phyloP scores from a whole-genome alignment of 192 early-diverging fungal species.

The Irineochytrium annulatum region DNA sequence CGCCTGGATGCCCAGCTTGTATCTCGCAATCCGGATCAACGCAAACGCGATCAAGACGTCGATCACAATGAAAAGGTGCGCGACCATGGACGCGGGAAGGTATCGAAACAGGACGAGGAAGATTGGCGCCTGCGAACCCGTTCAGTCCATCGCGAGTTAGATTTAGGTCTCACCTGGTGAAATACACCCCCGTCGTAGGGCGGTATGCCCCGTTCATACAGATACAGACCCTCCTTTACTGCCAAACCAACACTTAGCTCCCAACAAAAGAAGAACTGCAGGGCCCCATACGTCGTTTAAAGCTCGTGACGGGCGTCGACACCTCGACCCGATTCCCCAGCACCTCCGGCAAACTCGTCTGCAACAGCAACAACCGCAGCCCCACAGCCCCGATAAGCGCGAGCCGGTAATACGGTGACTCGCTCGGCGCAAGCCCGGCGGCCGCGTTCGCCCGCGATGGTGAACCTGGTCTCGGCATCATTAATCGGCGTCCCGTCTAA shows the following conservation, averaged over 20 bases:
- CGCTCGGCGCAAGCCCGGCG: too few relatives aligned
- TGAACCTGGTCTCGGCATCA: too few relatives aligned
- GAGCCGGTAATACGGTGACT: too few relatives aligned
- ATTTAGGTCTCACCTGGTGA: conserved; percentile 63
- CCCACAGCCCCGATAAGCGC: conserved; percentile 16
- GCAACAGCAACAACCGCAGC: conserved; percentile 26
- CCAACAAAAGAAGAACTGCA: background rate
- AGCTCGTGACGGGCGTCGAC: conserved; percentile 83
- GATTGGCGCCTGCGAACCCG: conserved; percentile 54
- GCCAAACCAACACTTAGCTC: conserved; percentile 11
- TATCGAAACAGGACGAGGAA: conserved; percentile 69
- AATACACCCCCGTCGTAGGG: conserved; percentile 87
- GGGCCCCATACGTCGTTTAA: conserved; percentile 62
- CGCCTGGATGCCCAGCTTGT: conserved; percentile 23
- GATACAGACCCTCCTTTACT: conserved; percentile 84
- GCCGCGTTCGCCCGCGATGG: too few relatives aligned
- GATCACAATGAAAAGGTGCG: conserved; percentile 52
- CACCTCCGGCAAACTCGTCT: conserved; percentile 6
- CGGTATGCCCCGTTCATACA: conserved; percentile 67
- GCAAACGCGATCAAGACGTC: conserved; percentile 64
- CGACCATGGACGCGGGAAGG: conserved; percentile 45
- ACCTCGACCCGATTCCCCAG: conserved; percentile 55
- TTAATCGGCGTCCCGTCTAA: too few relatives aligned
- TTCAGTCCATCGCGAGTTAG: background rate
- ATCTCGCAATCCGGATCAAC: conserved; percentile 53